Conservation (phyloP, 495 filamentous ascomycete genomes). For the Podospora tetraspora region DNA sequence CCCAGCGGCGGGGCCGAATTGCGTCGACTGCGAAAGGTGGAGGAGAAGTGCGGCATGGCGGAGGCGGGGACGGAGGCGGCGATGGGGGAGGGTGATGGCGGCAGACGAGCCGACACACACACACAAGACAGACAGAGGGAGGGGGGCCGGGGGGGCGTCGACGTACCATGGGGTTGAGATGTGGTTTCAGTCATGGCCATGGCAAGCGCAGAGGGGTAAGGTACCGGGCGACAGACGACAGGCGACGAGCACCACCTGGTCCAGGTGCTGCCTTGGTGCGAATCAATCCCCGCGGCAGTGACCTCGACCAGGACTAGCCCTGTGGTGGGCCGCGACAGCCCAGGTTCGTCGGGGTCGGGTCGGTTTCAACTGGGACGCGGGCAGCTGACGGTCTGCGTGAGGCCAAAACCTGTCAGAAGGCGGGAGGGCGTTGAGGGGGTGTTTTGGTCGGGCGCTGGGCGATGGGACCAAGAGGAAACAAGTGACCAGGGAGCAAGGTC, state of each 20-base stretch:
- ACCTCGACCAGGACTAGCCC: background rate
- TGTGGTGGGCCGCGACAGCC: background rate
- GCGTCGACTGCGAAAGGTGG: conserved; percentile 18
- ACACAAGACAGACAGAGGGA: conserved; percentile 6
- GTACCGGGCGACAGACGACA: background rate
- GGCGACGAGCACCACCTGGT: background rate
- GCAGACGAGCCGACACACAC: conserved; percentile 13
- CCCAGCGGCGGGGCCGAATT: conserved; percentile 14
- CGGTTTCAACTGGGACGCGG: background rate
- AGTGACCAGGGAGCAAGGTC: background rate
- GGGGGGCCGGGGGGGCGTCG: conserved; percentile 13
- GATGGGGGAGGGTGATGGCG: background rate
- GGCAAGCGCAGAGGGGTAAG: conserved; percentile 7
- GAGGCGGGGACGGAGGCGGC: background rate
- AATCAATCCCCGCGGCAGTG: background rate
- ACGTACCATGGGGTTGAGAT: conserved; percentile 58
- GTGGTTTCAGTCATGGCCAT: conserved; percentile 70
- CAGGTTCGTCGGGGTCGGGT: background rate
- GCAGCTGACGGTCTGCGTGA: background rate
- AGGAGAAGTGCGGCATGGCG: conserved; percentile 17
- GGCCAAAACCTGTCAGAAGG: conserved; percentile 7
- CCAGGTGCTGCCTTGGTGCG: background rate
- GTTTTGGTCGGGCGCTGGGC: conserved; percentile 2
- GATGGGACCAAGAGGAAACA: background rate
- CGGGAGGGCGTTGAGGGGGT: background rate